Evolutionary conservation across 1,139 yeast genomes (phyloP).

Genomic region (Kurtzmaniella natalensis): DNA sequence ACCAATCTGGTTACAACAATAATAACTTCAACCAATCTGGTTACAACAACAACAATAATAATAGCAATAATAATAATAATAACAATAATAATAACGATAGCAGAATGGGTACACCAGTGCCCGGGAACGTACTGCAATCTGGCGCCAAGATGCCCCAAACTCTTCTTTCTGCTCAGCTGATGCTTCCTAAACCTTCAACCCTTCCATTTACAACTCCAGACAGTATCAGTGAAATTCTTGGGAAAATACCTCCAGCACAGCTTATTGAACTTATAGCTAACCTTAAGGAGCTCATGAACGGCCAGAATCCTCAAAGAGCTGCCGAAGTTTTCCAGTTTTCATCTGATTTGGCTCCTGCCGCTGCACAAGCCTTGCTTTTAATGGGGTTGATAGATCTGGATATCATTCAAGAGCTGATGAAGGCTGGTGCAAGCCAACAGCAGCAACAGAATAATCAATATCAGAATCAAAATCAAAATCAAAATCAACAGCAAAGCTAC

Average conservation of each 20-base stretch:
- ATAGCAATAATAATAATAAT: conserved; percentile 8
- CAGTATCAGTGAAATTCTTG: conserved; percentile 50
- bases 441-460: conserved; percentile 9
- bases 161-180: conserved; percentile 46
- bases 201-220: conserved; percentile 47
- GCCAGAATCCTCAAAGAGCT: conserved; percentile 49
- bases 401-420: conserved; percentile 49
- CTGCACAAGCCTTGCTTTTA: conserved; percentile 68
- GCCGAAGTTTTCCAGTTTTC: conserved; percentile 50
- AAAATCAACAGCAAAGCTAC: conserved; percentile 11
- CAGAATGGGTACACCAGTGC: conserved; percentile 6
- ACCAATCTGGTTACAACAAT: conserved; percentile 7
- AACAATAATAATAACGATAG: conserved; percentile 8
- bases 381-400: conserved; percentile 73
- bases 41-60: conserved; percentile 5
- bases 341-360: conserved; percentile 57
- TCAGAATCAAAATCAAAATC: conserved; percentile 5
- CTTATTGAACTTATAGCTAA: conserved; percentile 63
- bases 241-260: conserved; percentile 64
- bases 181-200: conserved; percentile 44
- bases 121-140: neutral
- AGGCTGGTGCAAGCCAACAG: conserved; percentile 21
- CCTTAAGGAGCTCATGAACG: conserved; percentile 47
- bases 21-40: conserved; percentile 4
- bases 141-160: conserved; percentile 34